Evolutionary conservation across 306 rosid genomes (phyloP), one percentile per base, ranked within the genome.

Genomic region (Acacia crassicarpa): DNA sequence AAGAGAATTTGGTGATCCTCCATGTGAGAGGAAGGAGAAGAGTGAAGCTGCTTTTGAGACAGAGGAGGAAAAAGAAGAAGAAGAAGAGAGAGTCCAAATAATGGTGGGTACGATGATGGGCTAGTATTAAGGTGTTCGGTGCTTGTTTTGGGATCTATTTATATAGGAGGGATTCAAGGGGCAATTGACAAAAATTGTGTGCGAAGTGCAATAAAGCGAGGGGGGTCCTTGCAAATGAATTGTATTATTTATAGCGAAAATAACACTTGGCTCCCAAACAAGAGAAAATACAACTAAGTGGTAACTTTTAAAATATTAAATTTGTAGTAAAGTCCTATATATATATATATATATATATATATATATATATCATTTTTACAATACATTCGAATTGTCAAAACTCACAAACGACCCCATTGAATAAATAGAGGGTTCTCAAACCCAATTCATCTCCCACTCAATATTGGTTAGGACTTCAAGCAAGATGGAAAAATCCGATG

Each of bases 61-160:
- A 54, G 12, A n/a, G 10, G 19, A 77, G 78, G 61, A 61, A 43
- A 1, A 41, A 27, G 27, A 27, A 27, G 27, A 9, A 14, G 53
- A 48, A 48, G 53, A 48, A 48, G 48, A 30, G 67, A 58, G 63
- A 30, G 62, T 9, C 3, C 15, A 49, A 12, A 12, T 61, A 56
- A 58, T 71, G 61, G 81, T 74, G 78, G 72, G 45, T 44, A 70
- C 19, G 20, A 30, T 33, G 44, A 59, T 16, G 73, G 49, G 49
- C 54, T 84, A 82, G 70, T 79, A 74, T 67, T 81, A 78, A 82
- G 83, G 88, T 67, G 84, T 61, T 77, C 41, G 82, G 79, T 83
- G 85, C 89, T 87, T 90, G 93, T 74, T 80, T 80, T 71, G 48
- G 72, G 87, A 78, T 81, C 87, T 88, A 88, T 91, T 88, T 92